Evolutionary conservation across 768 basidiomycete species (phyloP), one percentile per base, ranked within the genome.

Genomic region (Psilocybe subaeruginosa): DNA sequence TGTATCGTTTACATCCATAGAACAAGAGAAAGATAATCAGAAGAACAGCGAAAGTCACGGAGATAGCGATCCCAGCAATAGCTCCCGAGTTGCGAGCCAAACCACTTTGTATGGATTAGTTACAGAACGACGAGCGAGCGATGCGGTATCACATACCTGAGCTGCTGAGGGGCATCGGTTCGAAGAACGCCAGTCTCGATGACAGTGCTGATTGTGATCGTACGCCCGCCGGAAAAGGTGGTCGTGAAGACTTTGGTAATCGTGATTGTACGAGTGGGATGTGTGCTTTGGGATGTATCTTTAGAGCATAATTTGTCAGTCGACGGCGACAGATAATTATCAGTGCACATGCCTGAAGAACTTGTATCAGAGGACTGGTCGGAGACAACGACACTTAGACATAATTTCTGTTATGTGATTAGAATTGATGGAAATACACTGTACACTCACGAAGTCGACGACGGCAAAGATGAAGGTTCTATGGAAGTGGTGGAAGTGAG

Each of bases 61-160:
- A 69, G 3, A 81, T 46, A 4, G 76, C 70, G 31, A 80, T 73
- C 2, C 75, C 78, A 16, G 79, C 71, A 41, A 79, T 76, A 8
- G 74, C 79, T 9, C 72, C 75, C 2, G 76, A 78, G 54, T 78
- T 75, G 17, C 68, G 71, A 1, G 74, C 69, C 56, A 80, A 77
- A 29, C 78, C 78, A 41, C n/a, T 16, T 23, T 6, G 17, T 1
- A n/a, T 45, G 11, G 43, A 30, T 17, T 4, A 49, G 43, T n/a
- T 41, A 16, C 30, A 60, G n/a, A n/a, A 37, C 23, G 33, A 33
- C 5, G 17, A 51, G 7, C 12, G 8, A 12, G 4, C 11, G 29
- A 39, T 3, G 12, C 19, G 30, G 31, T 27, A 8, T 8, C 11
- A 61, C 69, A 56, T 66, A 73, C 74, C 66, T 65, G 56, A 66